Base-by-base conservation (phyloP, 306 rosid genomes). In the Herpetospermum pedunculosum region DNA sequence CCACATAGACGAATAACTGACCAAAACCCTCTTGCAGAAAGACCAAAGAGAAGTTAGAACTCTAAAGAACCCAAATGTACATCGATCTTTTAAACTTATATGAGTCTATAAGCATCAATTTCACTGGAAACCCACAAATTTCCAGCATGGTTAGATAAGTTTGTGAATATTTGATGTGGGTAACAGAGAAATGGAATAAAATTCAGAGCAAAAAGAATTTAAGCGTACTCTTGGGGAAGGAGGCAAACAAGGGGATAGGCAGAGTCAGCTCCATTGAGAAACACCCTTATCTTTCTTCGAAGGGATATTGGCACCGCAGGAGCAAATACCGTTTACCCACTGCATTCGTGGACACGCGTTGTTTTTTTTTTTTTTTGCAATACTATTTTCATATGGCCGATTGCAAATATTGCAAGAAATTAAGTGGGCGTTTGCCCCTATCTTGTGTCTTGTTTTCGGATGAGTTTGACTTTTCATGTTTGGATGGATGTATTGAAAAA, bases 261-360 rank as follows among this genome's bases (percentile, higher is more conserved):
- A 82, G 26, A 30, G 85, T 73, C 50, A 80, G 78, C 81, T 86
- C 89, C 97, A 92, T 90, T 77, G 37, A 43, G 73, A 64, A 64
- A 11, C 28, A 34, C 11, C 58, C 10, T 40, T n/a, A n/a, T n/a
- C n/a, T n/a, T n/a, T n/a, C n/a, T n/a, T n/a, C n/a, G n/a, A n/a
- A n/a, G n/a, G n/a, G n/a, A n/a, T n/a, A n/a, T n/a, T n/a, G n/a
- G n/a, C n/a, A n/a, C n/a, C n/a, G n/a, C n/a, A n/a, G n/a, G n/a
- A n/a, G n/a, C n/a, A n/a, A n/a, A n/a, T n/a, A n/a, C n/a, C n/a
- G n/a, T n/a, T n/a, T n/a, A n/a, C n/a, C n/a, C n/a, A n/a, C n/a
- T n/a, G n/a, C n/a, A n/a, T n/a, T n/a, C n/a, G n/a, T n/a, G n/a
- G n/a, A n/a, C n/a, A n/a, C n/a, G n/a, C n/a, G n/a, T n/a, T n/a